A percentile compares a stretch with the other conserved stretches of the same genome.
These are phyloP conservation scores for Phytophthora lateralis DNA, from an alignment of 352 stramenopile species.

Conservation along the genomic window DNA sequence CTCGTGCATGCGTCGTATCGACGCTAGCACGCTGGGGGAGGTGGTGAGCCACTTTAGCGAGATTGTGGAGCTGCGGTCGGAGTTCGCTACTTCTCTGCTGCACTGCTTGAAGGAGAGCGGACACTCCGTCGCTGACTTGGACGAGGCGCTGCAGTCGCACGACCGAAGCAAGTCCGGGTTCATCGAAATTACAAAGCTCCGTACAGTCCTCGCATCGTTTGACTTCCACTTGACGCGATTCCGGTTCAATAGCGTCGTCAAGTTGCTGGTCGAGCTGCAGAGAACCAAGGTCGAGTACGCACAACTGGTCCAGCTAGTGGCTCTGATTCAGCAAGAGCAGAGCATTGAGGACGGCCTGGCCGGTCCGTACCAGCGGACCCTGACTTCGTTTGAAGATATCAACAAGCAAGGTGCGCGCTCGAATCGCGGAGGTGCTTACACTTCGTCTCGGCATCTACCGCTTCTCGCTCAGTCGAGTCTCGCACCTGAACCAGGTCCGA, in stretches of 20 bases:
- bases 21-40: conserved; percentile 48
- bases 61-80: conserved; percentile 54
- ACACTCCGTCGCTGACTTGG: conserved; percentile 33
- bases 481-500: conserved; percentile 20
- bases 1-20: conserved; percentile 51
- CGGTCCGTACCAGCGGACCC: conserved; percentile 7
- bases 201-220: conserved; percentile 40
- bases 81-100: conserved; percentile 43
- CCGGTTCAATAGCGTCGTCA: conserved; percentile 61
- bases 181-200: conserved; percentile 50
- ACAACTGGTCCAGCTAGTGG: conserved; percentile 47
- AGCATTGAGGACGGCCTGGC: conserved; percentile 7
- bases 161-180: conserved; percentile 35
- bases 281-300: conserved; percentile 50
- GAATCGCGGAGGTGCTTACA: background rate
- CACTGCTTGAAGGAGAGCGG: conserved; percentile 24
- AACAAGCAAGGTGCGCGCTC: background rate
- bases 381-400: conserved; percentile 27
- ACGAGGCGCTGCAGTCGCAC: conserved; percentile 25
- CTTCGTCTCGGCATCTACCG: conserved; percentile 15
- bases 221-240: conserved; percentile 60
- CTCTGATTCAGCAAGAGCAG: conserved; percentile 30
- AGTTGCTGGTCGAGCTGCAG: conserved; percentile 53
- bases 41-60: conserved; percentile 64
- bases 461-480: conserved; percentile 25